A percentile compares a stretch with the other conserved stretches of the same genome.
phyloP scores from a whole-genome alignment of 2,329 filamentous ascomycete genomes.

The Graphiopsis chlorocephala region DNA sequence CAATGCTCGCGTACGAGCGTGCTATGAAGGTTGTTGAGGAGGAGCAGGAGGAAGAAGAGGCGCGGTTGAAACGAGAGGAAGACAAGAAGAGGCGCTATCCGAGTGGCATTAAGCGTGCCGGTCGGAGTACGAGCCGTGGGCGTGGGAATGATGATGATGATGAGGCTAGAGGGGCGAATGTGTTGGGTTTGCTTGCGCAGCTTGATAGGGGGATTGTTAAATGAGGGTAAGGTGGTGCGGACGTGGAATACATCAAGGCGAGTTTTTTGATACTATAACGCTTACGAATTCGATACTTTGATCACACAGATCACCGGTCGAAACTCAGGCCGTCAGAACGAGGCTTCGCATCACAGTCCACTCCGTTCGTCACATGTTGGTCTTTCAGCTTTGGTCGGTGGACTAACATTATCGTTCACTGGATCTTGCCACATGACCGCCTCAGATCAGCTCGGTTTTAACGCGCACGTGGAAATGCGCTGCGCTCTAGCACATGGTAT shows the following conservation, averaged over 20 bases:
- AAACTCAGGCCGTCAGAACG: neutral
- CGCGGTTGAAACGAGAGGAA: conserved; percentile 25
- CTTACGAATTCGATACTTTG: neutral
- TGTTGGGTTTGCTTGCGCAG: conserved; percentile 34
- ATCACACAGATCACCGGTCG: neutral
- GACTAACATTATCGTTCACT: too few species aligned
- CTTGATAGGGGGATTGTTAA: conserved; percentile 30
- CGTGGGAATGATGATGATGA: conserved; percentile 26
- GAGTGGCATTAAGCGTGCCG: conserved; percentile 18
- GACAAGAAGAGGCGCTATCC: conserved; percentile 15
- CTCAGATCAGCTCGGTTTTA: too few species aligned
- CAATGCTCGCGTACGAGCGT: conserved; percentile 33
- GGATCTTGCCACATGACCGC: too few species aligned
- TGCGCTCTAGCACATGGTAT: too few species aligned
- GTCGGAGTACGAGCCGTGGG: conserved; percentile 22
- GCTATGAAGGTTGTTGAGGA: conserved; percentile 34
- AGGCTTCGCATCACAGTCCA: too few species aligned
- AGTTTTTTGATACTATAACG: neutral
- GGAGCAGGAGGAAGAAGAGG: conserved; percentile 31
- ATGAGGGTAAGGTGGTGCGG: neutral
- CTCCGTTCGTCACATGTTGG: neutral
- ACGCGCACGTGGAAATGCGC: too few species aligned
- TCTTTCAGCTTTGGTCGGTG: too few species aligned
- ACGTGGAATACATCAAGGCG: neutral
- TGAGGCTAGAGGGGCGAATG: conserved; percentile 31